Base-by-base conservation (phyloP, 2,329 filamentous ascomycete genomes). In the Monosporascus sp. region DNA sequence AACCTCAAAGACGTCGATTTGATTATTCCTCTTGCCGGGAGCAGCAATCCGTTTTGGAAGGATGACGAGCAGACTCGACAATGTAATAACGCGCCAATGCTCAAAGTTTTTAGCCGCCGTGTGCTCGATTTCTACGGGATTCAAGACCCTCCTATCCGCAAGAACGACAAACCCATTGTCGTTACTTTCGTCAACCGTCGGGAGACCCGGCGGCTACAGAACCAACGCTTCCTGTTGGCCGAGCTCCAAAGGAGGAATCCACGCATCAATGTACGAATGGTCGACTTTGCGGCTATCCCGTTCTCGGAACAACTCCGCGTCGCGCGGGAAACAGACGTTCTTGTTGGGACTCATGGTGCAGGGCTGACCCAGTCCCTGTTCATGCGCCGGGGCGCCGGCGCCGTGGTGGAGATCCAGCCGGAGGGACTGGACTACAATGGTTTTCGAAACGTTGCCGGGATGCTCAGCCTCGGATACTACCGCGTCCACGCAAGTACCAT, bases 271-370 rank as follows among this genome's bases (percentile, higher is more conserved):
- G 54, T 74, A 5, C 57, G 63, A 15, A 58, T 65, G 8, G 56
- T 75, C 20, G 70, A 75, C 56, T 72, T 76, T 53, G 68, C 67
- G 0, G 51, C 59, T n/a, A 52, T 73, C n/a, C 50, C 71, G 6
- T 67, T 76, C 42, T 37, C 49, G 0, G 63, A 72, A 36, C 74
- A 76, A 58, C 44, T 75, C 5, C 51, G 55, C 8, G 38, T 72
- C 1, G 62, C 67, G 9, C 67, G 62, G 15, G 60, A 62, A 25
- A 74, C 73, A 1, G 72, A 76, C 53, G 56, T 76, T 17, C 62
- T 77, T 8, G 66, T 74, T 6, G 73, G 73, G 31, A 68, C 73
- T 2, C 73, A 77, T 58, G 74, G 74, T 42, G 72, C 73, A 0
- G 74, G 71, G 1, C 60, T 76, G 17, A 72, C 73, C 5, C 72